Conservation (phyloP, 305 asterid genomes). For the Solanum hybrid region DNA sequence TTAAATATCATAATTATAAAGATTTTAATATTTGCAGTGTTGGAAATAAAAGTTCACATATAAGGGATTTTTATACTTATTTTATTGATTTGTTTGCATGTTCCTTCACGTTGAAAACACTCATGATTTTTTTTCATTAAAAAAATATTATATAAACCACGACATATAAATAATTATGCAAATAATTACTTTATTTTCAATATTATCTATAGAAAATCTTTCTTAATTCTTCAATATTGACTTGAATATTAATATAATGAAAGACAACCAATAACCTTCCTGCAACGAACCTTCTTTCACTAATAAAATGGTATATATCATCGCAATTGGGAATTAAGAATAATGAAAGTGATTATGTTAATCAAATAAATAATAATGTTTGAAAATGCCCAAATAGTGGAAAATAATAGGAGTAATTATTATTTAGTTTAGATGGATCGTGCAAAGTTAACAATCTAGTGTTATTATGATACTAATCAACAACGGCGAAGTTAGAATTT, state of each 20-base stretch:
- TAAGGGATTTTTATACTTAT: background rate
- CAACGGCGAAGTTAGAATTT: rapidly evolving
- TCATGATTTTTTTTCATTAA: background rate
- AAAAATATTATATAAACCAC: background rate
- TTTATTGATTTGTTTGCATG: too few relatives aligned
- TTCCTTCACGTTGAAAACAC: background rate
- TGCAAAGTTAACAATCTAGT: background rate
- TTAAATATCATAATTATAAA: background rate
- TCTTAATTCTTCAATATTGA: background rate
- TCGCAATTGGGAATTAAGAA: background rate
- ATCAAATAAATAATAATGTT: background rate
- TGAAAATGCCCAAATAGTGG: background rate
- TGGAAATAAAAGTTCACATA: background rate
- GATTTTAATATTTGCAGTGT: background rate
- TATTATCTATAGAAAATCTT: background rate
- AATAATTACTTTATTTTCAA: too few relatives aligned
- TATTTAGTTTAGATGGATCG: background rate
- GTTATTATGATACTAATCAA: background rate
- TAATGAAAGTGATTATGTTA: background rate
- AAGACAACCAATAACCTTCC: background rate
- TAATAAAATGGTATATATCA: background rate
- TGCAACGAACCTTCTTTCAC: background rate
- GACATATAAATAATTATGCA: background rate
- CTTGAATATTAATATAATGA: background rate
- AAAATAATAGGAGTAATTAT: background rate